A percentile compares a stretch with the other conserved stretches of the same genome.
Conservation (phyloP, 1,284 basidiomycete genomes). For the Cryptococcus sp. region DNA sequence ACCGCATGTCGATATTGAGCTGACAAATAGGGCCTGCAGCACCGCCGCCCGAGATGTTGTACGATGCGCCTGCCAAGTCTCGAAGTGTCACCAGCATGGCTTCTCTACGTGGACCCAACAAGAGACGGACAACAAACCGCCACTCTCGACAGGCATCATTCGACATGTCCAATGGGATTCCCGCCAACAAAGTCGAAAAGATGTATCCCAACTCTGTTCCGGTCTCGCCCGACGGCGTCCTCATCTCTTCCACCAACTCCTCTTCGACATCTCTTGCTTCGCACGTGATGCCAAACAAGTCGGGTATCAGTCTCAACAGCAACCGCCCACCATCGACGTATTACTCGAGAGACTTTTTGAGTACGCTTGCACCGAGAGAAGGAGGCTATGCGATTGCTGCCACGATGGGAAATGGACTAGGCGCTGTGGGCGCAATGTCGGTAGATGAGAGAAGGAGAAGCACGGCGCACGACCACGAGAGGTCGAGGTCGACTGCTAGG, state of each 20-base stretch:
- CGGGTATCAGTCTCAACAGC: conserved; percentile 16
- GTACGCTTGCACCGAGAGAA: conserved; percentile 40
- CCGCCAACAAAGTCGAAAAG: background rate
- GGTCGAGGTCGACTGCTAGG: conserved; percentile 11
- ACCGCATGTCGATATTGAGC: conserved; percentile 1
- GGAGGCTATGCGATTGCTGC: conserved; percentile 47
- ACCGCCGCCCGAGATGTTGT: conserved; percentile 19
- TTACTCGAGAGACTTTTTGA: conserved; percentile 40
- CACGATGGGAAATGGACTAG: conserved; percentile 27
- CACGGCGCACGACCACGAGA: conserved; percentile 10
- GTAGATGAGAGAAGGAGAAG: conserved; percentile 30
- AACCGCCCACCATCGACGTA: conserved; percentile 28
- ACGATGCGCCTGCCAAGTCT: conserved; percentile 20
- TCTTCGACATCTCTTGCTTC: conserved; percentile 35
- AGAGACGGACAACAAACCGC: conserved; percentile 8
- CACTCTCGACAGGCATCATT: conserved; percentile 13
- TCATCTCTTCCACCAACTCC: conserved; percentile 36
- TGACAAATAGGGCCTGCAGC: conserved; percentile 36
- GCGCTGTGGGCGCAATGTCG: conserved; percentile 17
- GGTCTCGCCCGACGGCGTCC: conserved; percentile 13
- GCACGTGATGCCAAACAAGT: conserved; percentile 32
- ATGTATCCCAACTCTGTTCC: conserved; percentile 10
- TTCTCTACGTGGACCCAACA: conserved; percentile 7
- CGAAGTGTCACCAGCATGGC: conserved; percentile 35
- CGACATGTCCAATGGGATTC: conserved; percentile 5